Evolutionary conservation across 306 rosid genomes (phyloP), one percentile per base, ranked within the genome.

Genomic region (Prunus davidiana): DNA sequence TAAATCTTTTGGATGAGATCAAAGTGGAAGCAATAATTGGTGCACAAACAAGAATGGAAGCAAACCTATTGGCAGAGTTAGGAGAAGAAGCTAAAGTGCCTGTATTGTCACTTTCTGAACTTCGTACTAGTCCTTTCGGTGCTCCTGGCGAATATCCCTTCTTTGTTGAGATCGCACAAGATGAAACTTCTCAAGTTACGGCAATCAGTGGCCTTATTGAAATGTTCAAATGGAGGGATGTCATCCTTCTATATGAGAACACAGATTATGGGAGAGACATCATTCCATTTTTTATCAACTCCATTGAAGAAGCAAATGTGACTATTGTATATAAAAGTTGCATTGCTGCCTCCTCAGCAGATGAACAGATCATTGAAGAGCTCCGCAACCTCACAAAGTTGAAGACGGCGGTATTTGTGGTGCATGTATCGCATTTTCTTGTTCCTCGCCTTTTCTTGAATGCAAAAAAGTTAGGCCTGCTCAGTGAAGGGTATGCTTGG

Each of bases 11-110:
- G 41, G 41, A 34, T 34, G 0, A 34, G 8, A 34, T 6, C 8
- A 34, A 34, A 6, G 41, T 34, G 41, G 41, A 34, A 34, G 41
- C 41, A 34, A 34, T 34, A 6, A 34, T 34, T 34, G 41, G 41
- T 6, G 41, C 41, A 34, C 41, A 34, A 34, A 34, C 41, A 34
- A 34, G 41, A 34, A 34, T 34, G 41, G 41, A 34, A 34, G 41
- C 41, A 34, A 34, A 34, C 7, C 41, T 34, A 34, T 34, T 34
- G 41, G 41, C 78, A 25, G 78, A 46, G 8, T 43, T 74, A 24
- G 78, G 78, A 62, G 69, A 74, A 22, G 51, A 27, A 30, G 69
- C 78, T 14, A 46, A 49, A 62, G 12, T 74, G 20, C 78, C 70
- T 3, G 12, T 64, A 6, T 61, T 74, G 65, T 74, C 78, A 7